A percentile compares a stretch with the other conserved stretches of the same genome.
Evolutionary conservation across 371 early-diverging fungal genomes (phyloP).

Genomic region (Haplosporangium sp.): DNA sequence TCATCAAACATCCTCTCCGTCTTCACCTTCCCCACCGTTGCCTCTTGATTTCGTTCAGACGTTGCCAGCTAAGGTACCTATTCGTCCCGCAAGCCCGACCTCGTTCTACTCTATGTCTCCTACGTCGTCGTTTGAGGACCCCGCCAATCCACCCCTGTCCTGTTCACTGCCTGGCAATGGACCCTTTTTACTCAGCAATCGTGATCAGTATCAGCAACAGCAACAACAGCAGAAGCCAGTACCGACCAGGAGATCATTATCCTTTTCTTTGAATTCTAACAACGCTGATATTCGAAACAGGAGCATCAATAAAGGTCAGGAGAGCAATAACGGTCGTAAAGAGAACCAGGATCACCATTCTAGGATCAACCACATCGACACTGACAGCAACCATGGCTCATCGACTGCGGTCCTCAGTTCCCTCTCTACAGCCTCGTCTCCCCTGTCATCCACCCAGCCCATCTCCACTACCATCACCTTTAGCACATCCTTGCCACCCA

Average conservation of each 20-base stretch:
- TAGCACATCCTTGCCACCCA: constrained; percentile 37
- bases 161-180: constrained; percentile 10
- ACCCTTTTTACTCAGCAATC: not conserved
- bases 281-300: not conserved
- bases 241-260: constrained; percentile 13
- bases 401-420: constrained; percentile 1
- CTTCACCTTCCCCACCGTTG: constrained; percentile 10
- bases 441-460: constrained; percentile 4
- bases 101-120: constrained; percentile 30
- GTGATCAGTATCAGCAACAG: not conserved
- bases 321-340: constrained; percentile 7
- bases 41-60: constrained; percentile 13
- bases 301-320: not conserved
- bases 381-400: not conserved
- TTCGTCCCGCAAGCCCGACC: constrained; percentile 16
- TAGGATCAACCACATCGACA: constrained; percentile 12
- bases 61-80: constrained; percentile 18
- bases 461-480: constrained; percentile 22
- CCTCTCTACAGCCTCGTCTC: constrained; percentile 3
- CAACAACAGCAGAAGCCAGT: not conserved
- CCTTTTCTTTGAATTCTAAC: constrained; percentile 7
- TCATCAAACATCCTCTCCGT: constrained; percentile 6
- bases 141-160: constrained; percentile 5
- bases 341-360: constrained; percentile 8
- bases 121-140: constrained; percentile 13